These are phyloP conservation scores for Peronospora belbahrii DNA, from an alignment of 352 stramenopile genomes.

Conservation along the genomic window DNA sequence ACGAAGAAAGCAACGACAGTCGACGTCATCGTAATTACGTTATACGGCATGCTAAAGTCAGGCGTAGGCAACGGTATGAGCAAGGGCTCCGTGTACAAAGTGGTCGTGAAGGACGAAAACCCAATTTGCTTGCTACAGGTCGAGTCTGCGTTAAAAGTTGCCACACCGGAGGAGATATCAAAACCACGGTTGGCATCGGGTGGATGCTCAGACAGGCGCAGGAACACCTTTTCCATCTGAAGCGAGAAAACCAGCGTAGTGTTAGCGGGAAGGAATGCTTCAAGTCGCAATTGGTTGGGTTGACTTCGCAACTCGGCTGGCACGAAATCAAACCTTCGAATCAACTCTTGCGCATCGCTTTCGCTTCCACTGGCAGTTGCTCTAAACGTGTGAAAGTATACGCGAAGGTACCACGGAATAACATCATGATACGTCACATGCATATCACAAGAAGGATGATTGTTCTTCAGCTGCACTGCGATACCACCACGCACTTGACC, in stretches of 20 bases:
- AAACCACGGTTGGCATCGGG: constrained; percentile 84
- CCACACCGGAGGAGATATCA: constrained; percentile 62
- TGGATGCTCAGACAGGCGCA: constrained; percentile 75
- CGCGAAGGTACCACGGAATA: constrained; percentile 72
- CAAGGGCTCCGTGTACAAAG: constrained; percentile 73
- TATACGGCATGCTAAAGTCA: constrained; percentile 89
- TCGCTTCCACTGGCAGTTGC: constrained; percentile 3
- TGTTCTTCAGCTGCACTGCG: constrained; percentile 55
- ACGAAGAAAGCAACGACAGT: constrained; percentile 84
- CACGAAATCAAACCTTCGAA: constrained; percentile 38
- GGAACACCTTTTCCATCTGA: constrained; percentile 76
- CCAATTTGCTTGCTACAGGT: constrained; percentile 8
- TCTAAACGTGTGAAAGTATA: constrained; percentile 73
- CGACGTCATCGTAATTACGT: constrained; percentile 86
- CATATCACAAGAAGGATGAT: constrained; percentile 41
- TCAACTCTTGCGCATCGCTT: constrained; percentile 7
- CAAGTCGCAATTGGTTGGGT: constrained; percentile 54
- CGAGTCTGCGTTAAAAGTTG: constrained; percentile 26
- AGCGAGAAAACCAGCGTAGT: constrained; percentile 55
- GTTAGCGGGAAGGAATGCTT: constrained; percentile 43
- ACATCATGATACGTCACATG: constrained; percentile 61
- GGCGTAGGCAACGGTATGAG: constrained; percentile 75
- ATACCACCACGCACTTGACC: constrained; percentile 71
- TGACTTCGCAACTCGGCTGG: constrained; percentile 46
- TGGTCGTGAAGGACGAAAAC: constrained; percentile 19